Evolutionary conservation across 2,329 filamentous ascomycete species (phyloP).

Genomic region (Achaetomium macrosporum): DNA sequence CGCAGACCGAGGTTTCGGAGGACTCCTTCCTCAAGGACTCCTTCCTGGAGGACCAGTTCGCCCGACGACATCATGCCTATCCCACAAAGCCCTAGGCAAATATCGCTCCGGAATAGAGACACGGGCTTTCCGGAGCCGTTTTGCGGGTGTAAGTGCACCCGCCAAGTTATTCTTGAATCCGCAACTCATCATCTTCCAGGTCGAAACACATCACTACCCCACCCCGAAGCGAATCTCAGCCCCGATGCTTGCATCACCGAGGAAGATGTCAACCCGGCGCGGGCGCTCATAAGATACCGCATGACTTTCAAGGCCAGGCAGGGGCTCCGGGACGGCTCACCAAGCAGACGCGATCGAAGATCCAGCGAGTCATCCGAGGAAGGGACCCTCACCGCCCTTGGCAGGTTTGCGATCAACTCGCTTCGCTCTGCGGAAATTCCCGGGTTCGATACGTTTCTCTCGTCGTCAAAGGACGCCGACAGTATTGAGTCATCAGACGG

Average conservation of each 20-base stretch:
- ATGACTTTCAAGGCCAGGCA: constrained; percentile 37
- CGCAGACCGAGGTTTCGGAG: constrained; percentile 21
- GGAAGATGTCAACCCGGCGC: constrained; percentile 44
- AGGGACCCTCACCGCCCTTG: constrained; percentile 10
- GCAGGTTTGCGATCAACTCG: constrained; percentile 18
- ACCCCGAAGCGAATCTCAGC: constrained; percentile 55
- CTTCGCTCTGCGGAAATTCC: constrained; percentile 14
- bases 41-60: constrained; percentile 9
- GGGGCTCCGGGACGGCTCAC: constrained; percentile 6
- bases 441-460: constrained; percentile 3
- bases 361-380: neutral
- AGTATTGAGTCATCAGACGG: constrained; percentile 10
- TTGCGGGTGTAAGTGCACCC: constrained; percentile 36
- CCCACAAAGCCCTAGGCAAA: constrained; percentile 12
- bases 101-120: constrained; percentile 30
- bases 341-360: neutral
- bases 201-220: constrained; percentile 55
- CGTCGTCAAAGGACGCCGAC: constrained; percentile 8
- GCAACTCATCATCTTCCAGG: constrained; percentile 23
- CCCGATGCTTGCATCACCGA: constrained; percentile 52
- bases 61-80: constrained; percentile 16
- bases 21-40: neutral
- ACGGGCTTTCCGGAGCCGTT: constrained; percentile 50
- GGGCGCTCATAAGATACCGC: constrained; percentile 38
- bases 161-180: neutral